Base-by-base conservation (phyloP, 441 rosid genomes). In the Pelargonium australe region DNA sequence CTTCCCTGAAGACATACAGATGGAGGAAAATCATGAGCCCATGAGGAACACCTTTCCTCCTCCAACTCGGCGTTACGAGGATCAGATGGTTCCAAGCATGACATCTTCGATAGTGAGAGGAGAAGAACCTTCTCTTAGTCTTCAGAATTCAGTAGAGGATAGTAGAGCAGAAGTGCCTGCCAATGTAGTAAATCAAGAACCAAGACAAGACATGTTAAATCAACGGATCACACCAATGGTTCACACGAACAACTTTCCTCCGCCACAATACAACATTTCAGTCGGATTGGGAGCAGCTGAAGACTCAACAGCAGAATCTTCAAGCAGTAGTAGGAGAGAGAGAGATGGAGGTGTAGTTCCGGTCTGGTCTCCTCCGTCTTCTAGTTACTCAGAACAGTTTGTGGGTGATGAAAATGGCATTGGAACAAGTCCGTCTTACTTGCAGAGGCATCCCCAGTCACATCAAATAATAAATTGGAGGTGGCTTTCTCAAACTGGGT, bases 41-140 rank as follows among this genome's bases (percentile, higher is more conserved):
- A 53, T 76, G 8, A 89, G 85, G 82, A 83, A 83, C 82, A 79
- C 81, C 64, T 84, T 71, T 40, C 82, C 1, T 20, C 44, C 75
- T 60, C 20, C 77, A 57, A 64, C 53, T 63, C 79, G 85, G 17
- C 82, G 87, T 62, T 89, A 85, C 10, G 90, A 87, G 72, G 99
- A 95, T 83, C 99, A 95, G 76, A 88, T 91, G 97, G 99, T 95
- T 43, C 97, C 99, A 23, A 95, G 94, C 85, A 90, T 95, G 77
- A 87, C 96, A 70, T 72, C 87, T 77, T 88, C 92, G 73, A 72
- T 91, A 64, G 71, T 87, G 44, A 86, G 96, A 80, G 94, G 84
- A 23, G 89, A 85, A 72, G 98, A 88, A 76, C 75, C 96, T 67
- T 87, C 94, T 64, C 67, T 79, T 4, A 82, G 76, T 80, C 75